Evolutionary conservation across 1,139 yeast genomes (phyloP), one percentile per base, ranked within the genome.

Genomic region (Taiozyma onychis): DNA sequence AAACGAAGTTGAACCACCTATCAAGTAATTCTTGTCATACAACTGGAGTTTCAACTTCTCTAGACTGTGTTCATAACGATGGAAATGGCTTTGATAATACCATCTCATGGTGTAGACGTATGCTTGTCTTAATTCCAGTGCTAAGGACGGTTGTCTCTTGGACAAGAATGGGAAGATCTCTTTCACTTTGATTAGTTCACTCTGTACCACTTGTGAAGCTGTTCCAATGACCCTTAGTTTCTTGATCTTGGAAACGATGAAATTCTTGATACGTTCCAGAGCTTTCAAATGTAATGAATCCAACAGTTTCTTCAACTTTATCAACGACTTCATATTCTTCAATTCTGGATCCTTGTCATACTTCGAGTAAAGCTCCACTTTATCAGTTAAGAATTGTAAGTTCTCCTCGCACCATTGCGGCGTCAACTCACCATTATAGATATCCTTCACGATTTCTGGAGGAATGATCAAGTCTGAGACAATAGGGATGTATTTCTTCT

Each of bases 51-150:
- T 78, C 52, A 87, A 67, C 54, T 82, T 81, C 54, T 88, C 88
- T 51, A 93, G 70, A 1, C 96, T 84, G 57, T 85, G 80, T 48
- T 85, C 70, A 66, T 91, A 93, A 58, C 93, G 82, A 26, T 85
- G 83, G 64, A 93, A 91, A 57, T 87, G 79, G 49, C 86, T 77
- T 52, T 77, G 75, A 65, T 93, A 93, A 69, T 93, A 93, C 99
- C 99, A 93, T 60, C 79, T 75, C 89, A 91, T 90, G 2, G 98
- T 91, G 62, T 81, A 84, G 13, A 84, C 71, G 64, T 93, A 93
- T 0, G 97, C 98, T 59, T 79, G 77, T 53, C 82, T 77, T 44
- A 93, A 74, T 59, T 89, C 96, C n/a, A 71, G 64, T 0, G 96
- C 91, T 49, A 93, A 69, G n/a, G 81, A 76, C 5, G 77, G 74